Percentiles rank a stretch among this genome's conserved stretches.
Conservation (phyloP, 2,329 filamentous ascomycete species). For the Myriangium duriaei region DNA sequence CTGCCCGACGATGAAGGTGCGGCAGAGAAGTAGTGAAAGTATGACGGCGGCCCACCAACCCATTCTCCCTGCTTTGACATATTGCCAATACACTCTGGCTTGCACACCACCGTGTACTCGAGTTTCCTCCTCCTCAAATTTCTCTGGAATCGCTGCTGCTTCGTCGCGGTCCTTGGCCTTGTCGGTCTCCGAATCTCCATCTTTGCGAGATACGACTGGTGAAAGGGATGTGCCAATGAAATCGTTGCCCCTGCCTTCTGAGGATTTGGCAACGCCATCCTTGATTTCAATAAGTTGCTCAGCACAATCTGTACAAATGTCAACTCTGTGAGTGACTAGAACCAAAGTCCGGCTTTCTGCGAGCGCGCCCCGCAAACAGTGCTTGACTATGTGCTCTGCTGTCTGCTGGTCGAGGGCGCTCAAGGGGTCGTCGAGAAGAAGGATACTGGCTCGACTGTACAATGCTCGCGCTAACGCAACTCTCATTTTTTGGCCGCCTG, state of each 20-base stretch:
- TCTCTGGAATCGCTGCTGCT: conserved; percentile 48
- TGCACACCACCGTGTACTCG: conserved; percentile 65
- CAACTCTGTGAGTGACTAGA: conserved; percentile 52
- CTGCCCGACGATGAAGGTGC: conserved; percentile 52
- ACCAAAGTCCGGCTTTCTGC: conserved; percentile 42
- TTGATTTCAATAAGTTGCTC: conserved; percentile 60
- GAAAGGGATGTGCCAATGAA: conserved; percentile 11
- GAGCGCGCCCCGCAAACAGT: conserved; percentile 43
- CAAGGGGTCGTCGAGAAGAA: conserved; percentile 36
- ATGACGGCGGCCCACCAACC: conserved; percentile 60
- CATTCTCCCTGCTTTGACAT: conserved; percentile 68
- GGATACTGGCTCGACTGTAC: conserved; percentile 32
- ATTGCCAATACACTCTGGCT: conserved; percentile 66
- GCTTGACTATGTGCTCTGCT: conserved; percentile 47
- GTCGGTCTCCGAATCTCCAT: conserved; percentile 17
- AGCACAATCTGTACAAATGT: conserved; percentile 61
- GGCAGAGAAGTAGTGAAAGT: conserved; percentile 48
- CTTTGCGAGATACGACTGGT: conserved; percentile 11
- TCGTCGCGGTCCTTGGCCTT: conserved; percentile 28
- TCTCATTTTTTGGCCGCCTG: conserved; percentile 36
- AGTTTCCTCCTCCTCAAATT: conserved; percentile 69
- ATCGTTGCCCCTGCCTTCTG: conserved; percentile 15
- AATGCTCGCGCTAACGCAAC: conserved; percentile 37
- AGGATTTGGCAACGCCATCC: conserved; percentile 39
- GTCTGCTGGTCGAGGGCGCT: conserved; percentile 46